Percentiles rank a stretch among this genome's conserved stretches.
Conservation (phyloP, 2,329 filamentous ascomycete species). For the Calcarisporium arbuscula region DNA sequence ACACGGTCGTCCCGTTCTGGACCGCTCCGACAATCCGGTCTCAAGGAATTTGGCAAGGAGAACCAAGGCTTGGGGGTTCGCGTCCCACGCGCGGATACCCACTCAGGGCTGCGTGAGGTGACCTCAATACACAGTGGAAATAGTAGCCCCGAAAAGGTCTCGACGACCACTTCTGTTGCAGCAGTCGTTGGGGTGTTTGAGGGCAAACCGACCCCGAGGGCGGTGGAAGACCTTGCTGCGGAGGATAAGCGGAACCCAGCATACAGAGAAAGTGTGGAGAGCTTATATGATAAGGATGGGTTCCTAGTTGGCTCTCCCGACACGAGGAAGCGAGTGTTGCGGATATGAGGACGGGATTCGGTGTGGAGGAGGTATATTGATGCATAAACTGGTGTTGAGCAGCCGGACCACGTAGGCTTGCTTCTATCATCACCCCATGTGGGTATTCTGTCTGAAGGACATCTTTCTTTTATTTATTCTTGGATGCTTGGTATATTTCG, state of each 20-base stretch:
- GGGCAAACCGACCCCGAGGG: constrained; percentile 16
- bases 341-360: no score
- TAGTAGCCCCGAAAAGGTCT: constrained; percentile 13
- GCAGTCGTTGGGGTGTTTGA: constrained; percentile 1
- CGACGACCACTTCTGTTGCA: not conserved
- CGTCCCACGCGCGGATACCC: constrained; percentile 11
- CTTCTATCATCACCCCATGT: constrained; percentile 3
- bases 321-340: constrained; percentile 5
- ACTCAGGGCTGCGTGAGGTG: constrained; percentile 11
- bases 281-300: constrained; percentile 39
- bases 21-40: no score
- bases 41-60: constrained; percentile 21
- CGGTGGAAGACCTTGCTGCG: constrained; percentile 19
- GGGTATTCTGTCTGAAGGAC: no score
- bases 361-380: no score
- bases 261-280: constrained; percentile 27
- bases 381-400: no score
- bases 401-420: no score
- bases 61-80: constrained; percentile 16
- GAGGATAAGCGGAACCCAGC: constrained; percentile 16
- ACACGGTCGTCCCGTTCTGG: no score
- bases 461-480: no score
- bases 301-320: constrained; percentile 37
- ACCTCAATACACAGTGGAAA: constrained; percentile 15
- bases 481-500: no score